Evolutionary conservation across 345 rosid genomes (phyloP), one percentile per base, ranked within the genome.

Genomic region (Zanthoxylum bungeanum): DNA sequence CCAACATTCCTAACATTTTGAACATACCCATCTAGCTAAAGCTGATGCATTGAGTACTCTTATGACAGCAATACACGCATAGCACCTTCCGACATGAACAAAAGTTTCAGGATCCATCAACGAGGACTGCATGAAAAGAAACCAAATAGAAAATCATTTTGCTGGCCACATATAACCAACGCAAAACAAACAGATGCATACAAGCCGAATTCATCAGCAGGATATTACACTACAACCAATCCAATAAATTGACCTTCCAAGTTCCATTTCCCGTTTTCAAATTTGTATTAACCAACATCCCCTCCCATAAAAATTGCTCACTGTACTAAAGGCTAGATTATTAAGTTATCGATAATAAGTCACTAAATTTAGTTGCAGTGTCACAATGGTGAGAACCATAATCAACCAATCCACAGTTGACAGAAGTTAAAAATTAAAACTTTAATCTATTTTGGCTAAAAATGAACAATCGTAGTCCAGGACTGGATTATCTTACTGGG

Each of bases 61-160:
- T 61, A 62, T 17, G 31, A 39, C 64, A 16, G 7, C 69, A 31
- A n/a, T 17, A 7, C 40, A 7, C 2, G 39, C 58, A 2, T 69
- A 34, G 59, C 58, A 9, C 4, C 62, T 37, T 37, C 24, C 7
- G 19, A 0, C 52, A 6, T 31, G 71, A 67, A 68, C 27, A 34
- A 55, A 55, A 42, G 31, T 28, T 2, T 4, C 30, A 40, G 39
- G 66, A 42, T 47, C 77, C 24, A 47, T 73, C 47, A 71, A 69
- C 31, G 56, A 47, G 79, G 70, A 59, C 84, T 80, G 81, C 82
- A 83, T 1, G 31, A 60, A 33, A 57, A 33, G 9, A 60, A 4
- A 68, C 4, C 21, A 44, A 7, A 34, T 12, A 22, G 28, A 3
- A 17, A 47, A 46, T 59, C 74, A 70, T 2, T 60, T 28, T 9